These are phyloP conservation scores for Aquilaria agallochum DNA, from an alignment of 441 rosid species.

Conservation along the genomic window DNA sequence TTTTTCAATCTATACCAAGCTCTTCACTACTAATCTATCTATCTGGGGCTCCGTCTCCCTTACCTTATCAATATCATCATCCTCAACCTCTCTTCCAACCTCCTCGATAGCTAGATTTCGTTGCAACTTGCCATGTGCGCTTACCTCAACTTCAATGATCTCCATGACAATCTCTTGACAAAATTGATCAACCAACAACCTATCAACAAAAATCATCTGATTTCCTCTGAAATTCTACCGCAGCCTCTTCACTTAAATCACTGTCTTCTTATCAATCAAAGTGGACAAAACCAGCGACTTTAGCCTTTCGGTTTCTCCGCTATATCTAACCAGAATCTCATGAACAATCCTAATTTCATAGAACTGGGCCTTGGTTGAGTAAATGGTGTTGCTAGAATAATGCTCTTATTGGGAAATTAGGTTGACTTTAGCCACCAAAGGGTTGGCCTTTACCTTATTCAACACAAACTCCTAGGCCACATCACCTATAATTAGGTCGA, in stretches of 20 bases:
- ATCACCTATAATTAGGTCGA: conserved; percentile 64
- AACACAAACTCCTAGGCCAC: conserved; percentile 41
- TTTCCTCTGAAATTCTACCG: conserved; percentile 39
- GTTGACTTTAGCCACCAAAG: conserved; percentile 24
- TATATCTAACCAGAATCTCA: conserved; percentile 62
- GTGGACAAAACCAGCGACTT: conserved; percentile 63
- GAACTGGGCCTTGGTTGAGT: conserved; percentile 66
- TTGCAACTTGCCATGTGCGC: too few species aligned
- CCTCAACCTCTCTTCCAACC: too few species aligned
- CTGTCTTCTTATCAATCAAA: conserved; percentile 67
- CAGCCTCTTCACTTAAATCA: conserved; percentile 65
- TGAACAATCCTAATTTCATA: conserved; percentile 51
- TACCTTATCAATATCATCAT: too few species aligned
- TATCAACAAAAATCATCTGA: conserved; percentile 78
- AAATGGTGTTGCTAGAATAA: conserved; percentile 60
- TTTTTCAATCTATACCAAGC: too few species aligned
- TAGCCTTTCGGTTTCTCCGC: conserved; percentile 55
- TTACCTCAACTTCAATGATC: too few species aligned
- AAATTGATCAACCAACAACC: conserved; percentile 52
- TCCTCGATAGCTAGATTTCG: too few species aligned
- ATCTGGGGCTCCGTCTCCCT: too few species aligned
- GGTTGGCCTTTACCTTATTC: conserved; percentile 33
- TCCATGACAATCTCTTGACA: too few species aligned
- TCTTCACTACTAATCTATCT: too few species aligned
- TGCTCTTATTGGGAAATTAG: conserved; percentile 67